phyloP scores from a whole-genome alignment of 495 filamentous ascomycete species.

The Talaromyces adpressus region DNA sequence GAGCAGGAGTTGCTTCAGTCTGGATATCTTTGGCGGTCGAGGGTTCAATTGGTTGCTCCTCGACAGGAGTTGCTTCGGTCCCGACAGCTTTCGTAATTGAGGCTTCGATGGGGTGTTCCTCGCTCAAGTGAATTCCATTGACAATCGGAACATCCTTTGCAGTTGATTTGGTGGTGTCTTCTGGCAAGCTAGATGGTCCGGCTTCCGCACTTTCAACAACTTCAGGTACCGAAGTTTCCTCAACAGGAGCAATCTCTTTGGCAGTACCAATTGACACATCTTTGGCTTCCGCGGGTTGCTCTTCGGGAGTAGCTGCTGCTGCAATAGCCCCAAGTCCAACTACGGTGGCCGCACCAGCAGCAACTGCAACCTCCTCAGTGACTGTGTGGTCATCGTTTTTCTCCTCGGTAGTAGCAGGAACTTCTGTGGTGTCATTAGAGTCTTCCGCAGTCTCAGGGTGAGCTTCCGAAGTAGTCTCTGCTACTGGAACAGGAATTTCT shows the following conservation, averaged over 20 bases:
- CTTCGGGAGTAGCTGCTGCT: constrained; percentile 4
- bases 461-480: neutral
- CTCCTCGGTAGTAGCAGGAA: constrained; percentile 4
- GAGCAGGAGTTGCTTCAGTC: constrained; percentile 3
- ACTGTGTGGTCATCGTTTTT: neutral
- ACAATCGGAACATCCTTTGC: constrained; percentile 1
- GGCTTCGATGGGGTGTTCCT: constrained; percentile 1
- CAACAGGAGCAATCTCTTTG: constrained; percentile 3
- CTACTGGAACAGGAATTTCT: neutral
- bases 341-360: neutral
- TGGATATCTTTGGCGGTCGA: neutral
- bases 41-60: neutral
- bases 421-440: neutral
- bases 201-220: neutral
- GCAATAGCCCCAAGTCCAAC: constrained; percentile 3
- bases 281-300: constrained; percentile 4
- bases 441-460: neutral
- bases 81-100: neutral
- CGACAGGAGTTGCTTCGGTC: neutral
- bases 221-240: constrained; percentile 3
- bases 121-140: constrained; percentile 5
- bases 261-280: neutral
- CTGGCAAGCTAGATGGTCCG: constrained; percentile 9
- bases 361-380: constrained; percentile 5
- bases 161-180: constrained; percentile 8